Evolutionary conservation across 139 green algal genomes (phyloP), one percentile per base, ranked within the genome.

Genomic region (Coccomyxa sp.): DNA sequence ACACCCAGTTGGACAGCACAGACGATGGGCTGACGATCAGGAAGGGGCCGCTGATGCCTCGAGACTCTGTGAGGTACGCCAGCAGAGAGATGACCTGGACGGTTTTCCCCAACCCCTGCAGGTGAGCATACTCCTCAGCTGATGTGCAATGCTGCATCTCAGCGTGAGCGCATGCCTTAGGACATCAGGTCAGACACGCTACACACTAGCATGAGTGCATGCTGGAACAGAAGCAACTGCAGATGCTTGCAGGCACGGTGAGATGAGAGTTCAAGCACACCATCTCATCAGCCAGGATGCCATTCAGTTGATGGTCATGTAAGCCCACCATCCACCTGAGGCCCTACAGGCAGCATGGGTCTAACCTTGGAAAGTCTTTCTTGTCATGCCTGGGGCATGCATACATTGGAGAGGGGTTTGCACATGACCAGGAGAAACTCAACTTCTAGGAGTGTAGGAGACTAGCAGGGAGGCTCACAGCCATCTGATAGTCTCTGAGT

Each of bases 11-110:
- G 76, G 83, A 77, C 78, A 97, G 79, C 41, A 94, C 91, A 10
- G 90, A 93, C 33, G 95, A 83, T n/a, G 94, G 94, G 24, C 90
- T 92, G 2, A 95, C 88, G 39, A 98, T 79, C 74, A 98, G 84
- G 79, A 90, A 85, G 1, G 94, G 70, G 18, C n/a, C 35, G 58
- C 16, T 4, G 5, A 31, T 36, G 50, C 70, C 77, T 38, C 71
- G 33, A 31, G 39, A 9, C 39, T 75, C 72, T 33, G 74, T 54
- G 73, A 93, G 78, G 78, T 90, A 77, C n/a, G 78, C 81, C 5
- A 91, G 41, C 38, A 92, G 73, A 0, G 86, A 74, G 39, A 91
- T 86, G 22, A 87, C 74, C 86, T 95, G 87, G 33, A 90, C 16
- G 34, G 70, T 39, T 27, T 72, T 36, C 10, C n/a, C 68, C 22